Percentiles rank a stretch among this genome's conserved stretches.
These are phyloP conservation scores for Lathyrus aphaca DNA, from an alignment of 306 rosid genomes.

Conservation along the genomic window DNA sequence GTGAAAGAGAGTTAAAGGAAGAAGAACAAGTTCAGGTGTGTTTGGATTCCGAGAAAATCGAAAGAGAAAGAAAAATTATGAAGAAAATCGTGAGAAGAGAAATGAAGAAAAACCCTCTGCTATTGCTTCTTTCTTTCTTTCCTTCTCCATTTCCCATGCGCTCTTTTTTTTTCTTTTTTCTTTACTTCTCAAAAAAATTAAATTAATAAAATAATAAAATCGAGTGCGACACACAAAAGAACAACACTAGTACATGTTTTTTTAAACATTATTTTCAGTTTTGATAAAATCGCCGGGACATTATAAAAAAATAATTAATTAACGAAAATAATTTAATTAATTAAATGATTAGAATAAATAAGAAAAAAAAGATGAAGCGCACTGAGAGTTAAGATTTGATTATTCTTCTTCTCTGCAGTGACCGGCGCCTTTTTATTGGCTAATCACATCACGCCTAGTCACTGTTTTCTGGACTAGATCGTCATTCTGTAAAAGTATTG, in stretches of 20 bases:
- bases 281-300: slow-evolving; percentile 50
- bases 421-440: slow-evolving; percentile 21
- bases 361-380: slow-evolving; percentile 51
- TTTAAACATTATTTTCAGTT: slow-evolving; percentile 21
- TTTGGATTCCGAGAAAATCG: slow-evolving; percentile 54
- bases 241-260: not conserved
- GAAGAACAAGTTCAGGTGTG: slow-evolving; percentile 21
- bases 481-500: slow-evolving; percentile 16
- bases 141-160: slow-evolving; percentile 60
- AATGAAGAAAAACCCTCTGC: slow-evolving; percentile 34
- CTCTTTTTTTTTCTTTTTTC: slow-evolving; percentile 16
- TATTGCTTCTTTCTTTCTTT: slow-evolving; percentile 1
- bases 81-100: slow-evolving; percentile 20
- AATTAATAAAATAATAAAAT: not conserved
- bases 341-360: not conserved
- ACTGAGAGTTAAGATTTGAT: slow-evolving; percentile 52
- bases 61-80: slow-evolving; percentile 34
- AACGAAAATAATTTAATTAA: not conserved
- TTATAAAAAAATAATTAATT: slow-evolving; percentile 6
- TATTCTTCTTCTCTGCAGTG: slow-evolving; percentile 35
- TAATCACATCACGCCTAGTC: slow-evolving; percentile 50
- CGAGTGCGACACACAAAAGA: slow-evolving; percentile 22
- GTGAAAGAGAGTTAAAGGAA: not conserved
- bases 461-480: slow-evolving; percentile 22
- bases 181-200: not conserved